These are phyloP conservation scores for Kodamaea fungicola DNA, from an alignment of 1,139 yeast genomes.

Conservation along the genomic window DNA sequence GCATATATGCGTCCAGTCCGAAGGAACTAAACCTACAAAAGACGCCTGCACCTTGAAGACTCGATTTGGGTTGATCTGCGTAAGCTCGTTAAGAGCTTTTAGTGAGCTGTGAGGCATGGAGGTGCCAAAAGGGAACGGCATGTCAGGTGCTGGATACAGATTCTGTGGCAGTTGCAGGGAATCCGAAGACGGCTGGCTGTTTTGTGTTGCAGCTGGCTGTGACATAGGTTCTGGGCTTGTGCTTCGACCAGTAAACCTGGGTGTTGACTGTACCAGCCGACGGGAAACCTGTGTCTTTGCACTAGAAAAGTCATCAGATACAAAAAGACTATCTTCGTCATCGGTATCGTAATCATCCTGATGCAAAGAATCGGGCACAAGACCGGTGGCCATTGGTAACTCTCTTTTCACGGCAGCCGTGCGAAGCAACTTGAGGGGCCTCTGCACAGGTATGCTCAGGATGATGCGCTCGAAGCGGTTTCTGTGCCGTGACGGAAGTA, in stretches of 20 bases:
- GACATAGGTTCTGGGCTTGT: too few relatives aligned
- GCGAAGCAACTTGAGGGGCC: not conserved
- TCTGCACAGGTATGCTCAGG: not conserved
- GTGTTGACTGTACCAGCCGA: too few relatives aligned
- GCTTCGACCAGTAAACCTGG: too few relatives aligned
- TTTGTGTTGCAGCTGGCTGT: too few relatives aligned
- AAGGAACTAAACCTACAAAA: constrained; percentile 21
- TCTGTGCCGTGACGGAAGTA: constrained; percentile 4
- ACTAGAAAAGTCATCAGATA: not conserved
- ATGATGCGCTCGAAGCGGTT: constrained; percentile 1
- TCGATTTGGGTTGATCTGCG: constrained; percentile 5
- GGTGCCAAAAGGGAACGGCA: too few relatives aligned
- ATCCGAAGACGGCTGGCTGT: too few relatives aligned
- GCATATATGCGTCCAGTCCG: constrained; percentile 22
- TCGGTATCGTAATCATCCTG: constrained; percentile 4
- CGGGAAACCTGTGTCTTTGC: not conserved
- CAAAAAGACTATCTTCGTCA: not conserved
- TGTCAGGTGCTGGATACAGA: too few relatives aligned
- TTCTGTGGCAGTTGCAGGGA: too few relatives aligned
- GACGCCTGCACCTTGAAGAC: constrained; percentile 17
- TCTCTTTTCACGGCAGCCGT: constrained; percentile 3
- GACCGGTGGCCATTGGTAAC: constrained; percentile 1
- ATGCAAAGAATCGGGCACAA: constrained; percentile 7
- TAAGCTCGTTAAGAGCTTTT: not conserved
- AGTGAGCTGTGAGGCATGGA: too few relatives aligned